A percentile compares a stretch with the other conserved stretches of the same genome.
phyloP scores from a whole-genome alignment of 441 rosid genomes.

The Lepidium campestre region DNA sequence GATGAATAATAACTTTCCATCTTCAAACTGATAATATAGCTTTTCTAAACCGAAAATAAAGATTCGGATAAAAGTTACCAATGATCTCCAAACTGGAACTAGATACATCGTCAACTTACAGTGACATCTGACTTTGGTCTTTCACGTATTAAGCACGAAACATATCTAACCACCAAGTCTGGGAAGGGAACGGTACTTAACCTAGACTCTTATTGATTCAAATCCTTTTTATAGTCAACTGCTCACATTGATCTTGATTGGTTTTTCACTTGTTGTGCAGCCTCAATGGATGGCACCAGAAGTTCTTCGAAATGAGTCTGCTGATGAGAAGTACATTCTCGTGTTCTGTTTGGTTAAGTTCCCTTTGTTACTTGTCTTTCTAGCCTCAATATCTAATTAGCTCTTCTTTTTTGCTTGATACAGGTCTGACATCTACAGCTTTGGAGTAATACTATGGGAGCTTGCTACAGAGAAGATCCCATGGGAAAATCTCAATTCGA shows the following conservation, averaged over 20 bases:
- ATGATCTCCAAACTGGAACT: not conserved
- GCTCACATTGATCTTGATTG: conserved; percentile 2
- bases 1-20: not conserved
- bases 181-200: conserved; percentile 89
- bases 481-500: conserved; percentile 90
- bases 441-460: conserved; percentile 92
- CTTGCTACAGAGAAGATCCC: conserved; percentile 93
- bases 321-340: conserved; percentile 77
- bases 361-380: not conserved
- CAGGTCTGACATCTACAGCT: conserved; percentile 94
- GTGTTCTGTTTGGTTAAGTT: not conserved
- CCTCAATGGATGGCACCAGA: conserved; percentile 99
- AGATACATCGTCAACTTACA: conserved; percentile 4
- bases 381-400: conserved; percentile 4
- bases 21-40: not conserved
- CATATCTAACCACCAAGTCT: conserved; percentile 65
- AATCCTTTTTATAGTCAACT: not conserved
- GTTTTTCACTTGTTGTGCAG: conserved; percentile 34
- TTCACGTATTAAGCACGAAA: conserved; percentile 81
- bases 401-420: conserved; percentile 13
- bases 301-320: conserved; percentile 85
- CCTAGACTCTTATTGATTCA: not conserved
- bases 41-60: not conserved
- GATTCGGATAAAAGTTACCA: not conserved
- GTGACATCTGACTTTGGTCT: conserved; percentile 68